A percentile compares a stretch with the other conserved stretches of the same genome.
These are phyloP conservation scores for Anisodus acutangulus DNA, from an alignment of 257 asterid species.

Conservation along the genomic window DNA sequence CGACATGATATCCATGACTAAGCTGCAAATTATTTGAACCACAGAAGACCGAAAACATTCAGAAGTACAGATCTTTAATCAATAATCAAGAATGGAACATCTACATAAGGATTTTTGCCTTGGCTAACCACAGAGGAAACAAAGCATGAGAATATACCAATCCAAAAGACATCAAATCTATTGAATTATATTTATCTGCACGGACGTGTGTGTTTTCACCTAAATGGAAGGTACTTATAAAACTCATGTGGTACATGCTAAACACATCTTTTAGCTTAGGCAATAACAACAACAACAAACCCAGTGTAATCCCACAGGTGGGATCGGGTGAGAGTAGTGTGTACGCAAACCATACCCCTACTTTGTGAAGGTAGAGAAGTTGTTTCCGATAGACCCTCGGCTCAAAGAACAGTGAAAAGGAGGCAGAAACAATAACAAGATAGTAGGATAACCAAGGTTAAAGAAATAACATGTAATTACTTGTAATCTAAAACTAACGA, in stretches of 20 bases:
- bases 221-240: background rate
- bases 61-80: background rate
- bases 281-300: no score
- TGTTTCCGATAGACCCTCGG: no score
- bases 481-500: no score
- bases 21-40: background rate
- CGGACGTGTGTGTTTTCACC: background rate
- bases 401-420: no score
- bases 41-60: background rate
- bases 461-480: no score
- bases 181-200: background rate
- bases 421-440: no score
- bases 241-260: background rate
- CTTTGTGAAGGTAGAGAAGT: no score
- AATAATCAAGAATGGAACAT: background rate
- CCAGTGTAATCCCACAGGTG: no score
- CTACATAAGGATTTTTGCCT: background rate
- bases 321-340: no score
- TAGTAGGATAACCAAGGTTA: no score
- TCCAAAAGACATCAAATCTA: background rate
- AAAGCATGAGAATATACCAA: background rate
- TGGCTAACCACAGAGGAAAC: background rate
- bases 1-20: background rate
- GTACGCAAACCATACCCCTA: no score
- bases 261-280: background rate